Base-by-base conservation (phyloP, 768 basidiomycete genomes). In the Cystofilobasidium capitatum region DNA sequence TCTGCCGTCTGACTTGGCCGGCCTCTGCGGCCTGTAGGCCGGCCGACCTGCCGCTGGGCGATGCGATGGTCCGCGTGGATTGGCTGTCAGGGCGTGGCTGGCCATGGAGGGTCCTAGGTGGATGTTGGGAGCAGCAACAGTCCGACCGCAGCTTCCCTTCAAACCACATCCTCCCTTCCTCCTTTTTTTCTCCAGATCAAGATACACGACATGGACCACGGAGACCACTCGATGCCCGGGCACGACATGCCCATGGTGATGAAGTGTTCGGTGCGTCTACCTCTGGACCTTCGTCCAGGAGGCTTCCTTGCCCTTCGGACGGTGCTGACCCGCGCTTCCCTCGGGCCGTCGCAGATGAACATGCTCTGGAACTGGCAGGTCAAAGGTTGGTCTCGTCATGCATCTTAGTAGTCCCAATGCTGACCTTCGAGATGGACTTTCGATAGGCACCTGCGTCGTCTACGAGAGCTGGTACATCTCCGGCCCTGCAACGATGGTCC, bases 341-440 rank as follows among this genome's bases (percentile, higher is more conserved):
- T 1, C 39, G n/a, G n/a, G n/a, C n/a, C n/a, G n/a, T 42, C 17
- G 17, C 35, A 66, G 65, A 66, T 66, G 65, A 59, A 66, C 58
- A 66, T 66, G 65, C 65, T 66, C 0, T 66, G 58, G 45, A 66
- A 66, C 58, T 66, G 65, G 65, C 65, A 66, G 49, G 65, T 66
- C 29, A 36, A 42, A 4, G 64, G 64, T 65, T 20, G 10, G 55
- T 44, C 37, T 20, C 14, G 7, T 9, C 24, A n/a, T n/a, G n/a
- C n/a, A n/a, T 12, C 29, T 17, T 31, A 22, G 10, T 44, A 3
- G 17, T 13, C 14, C 1, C 6, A 9, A 59, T 8, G 22, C 36
- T 64, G 49, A 44, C 22, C 36, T 40, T 31, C 22, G 26, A 22
- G 29, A 31, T 49, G 33, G 36, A 29, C 58, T 49, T 10, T 33